phyloP scores from a whole-genome alignment of 331 rosid species.

The Acacia concinna region DNA sequence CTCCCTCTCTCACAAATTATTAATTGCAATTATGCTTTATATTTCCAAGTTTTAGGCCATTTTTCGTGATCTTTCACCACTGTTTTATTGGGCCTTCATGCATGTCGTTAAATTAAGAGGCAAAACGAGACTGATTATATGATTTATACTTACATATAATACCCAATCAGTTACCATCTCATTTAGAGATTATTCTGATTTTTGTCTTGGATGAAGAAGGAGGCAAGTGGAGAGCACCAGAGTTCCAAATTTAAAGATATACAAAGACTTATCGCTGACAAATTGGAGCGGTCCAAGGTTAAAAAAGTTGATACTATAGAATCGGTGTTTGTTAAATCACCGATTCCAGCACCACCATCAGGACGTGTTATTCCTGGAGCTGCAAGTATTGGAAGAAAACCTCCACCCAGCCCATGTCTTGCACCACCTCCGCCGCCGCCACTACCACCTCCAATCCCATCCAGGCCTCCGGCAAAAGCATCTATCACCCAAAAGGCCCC shows the following conservation, averaged over 20 bases:
- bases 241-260: constrained; percentile 64
- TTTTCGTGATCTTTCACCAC: constrained; percentile 1
- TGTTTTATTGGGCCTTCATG: constrained; percentile 16
- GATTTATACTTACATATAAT: background rate
- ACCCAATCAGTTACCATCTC: background rate
- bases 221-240: constrained; percentile 49
- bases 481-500: constrained; percentile 54
- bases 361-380: constrained; percentile 31
- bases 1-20: background rate
- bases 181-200: constrained; percentile 26
- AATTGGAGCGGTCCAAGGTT: constrained; percentile 52
- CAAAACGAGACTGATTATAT: constrained; percentile 6
- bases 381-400: constrained; percentile 39
- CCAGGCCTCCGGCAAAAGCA: constrained; percentile 43
- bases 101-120: background rate
- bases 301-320: constrained; percentile 49
- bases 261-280: constrained; percentile 75
- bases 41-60: constrained; percentile 15
- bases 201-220: constrained; percentile 47
- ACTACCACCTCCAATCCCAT: constrained; percentile 53
- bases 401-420: constrained; percentile 36
- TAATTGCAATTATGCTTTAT: background rate
- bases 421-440: constrained; percentile 50
- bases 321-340: constrained; percentile 34
- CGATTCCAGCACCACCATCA: constrained; percentile 37